Percentiles rank a stretch among this genome's conserved stretches.
Conservation (phyloP, 2,329 filamentous ascomycete genomes). For the Penicillium sp. region DNA sequence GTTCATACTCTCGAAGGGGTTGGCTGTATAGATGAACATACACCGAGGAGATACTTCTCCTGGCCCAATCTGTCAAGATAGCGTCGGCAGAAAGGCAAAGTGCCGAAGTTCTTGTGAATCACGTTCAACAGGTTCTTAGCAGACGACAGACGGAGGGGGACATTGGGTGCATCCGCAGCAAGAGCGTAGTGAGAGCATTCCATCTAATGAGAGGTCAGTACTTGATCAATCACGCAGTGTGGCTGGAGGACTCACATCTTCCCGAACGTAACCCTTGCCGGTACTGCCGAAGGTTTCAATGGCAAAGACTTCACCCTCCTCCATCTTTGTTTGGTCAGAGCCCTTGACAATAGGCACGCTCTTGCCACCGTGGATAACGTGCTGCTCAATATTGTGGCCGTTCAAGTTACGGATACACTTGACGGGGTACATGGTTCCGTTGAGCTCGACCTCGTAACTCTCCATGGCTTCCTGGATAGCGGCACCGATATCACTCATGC, state of each 20-base stretch:
- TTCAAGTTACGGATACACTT: constrained; percentile 87
- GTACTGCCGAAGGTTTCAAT: constrained; percentile 97
- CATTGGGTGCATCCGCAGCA: constrained; percentile 72
- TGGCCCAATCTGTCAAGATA: constrained; percentile 93
- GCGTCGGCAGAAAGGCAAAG: constrained; percentile 85
- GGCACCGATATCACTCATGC: constrained; percentile 82
- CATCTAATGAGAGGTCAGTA: constrained; percentile 52
- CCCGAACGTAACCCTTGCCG: constrained; percentile 83
- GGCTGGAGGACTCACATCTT: constrained; percentile 69
- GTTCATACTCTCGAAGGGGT: constrained; percentile 17
- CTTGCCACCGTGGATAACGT: constrained; percentile 89
- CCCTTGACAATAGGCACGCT: constrained; percentile 93
- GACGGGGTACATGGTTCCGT: constrained; percentile 77
- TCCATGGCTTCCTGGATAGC: constrained; percentile 92
- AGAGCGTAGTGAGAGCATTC: constrained; percentile 90
- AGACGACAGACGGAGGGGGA: constrained; percentile 76
- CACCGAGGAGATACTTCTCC: constrained; percentile 90
- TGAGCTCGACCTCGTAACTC: constrained; percentile 85
- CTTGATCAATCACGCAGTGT: constrained; percentile 15
- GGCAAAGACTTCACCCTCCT: constrained; percentile 93
- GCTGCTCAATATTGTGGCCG: constrained; percentile 87
- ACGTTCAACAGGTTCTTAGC: constrained; percentile 84
- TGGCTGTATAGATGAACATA: constrained; percentile 52
- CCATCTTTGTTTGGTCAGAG: constrained; percentile 91
- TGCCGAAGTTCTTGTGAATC: constrained; percentile 97